Base-by-base conservation (phyloP, 108 stramenopile species). In the Skeletonema menzelii region DNA sequence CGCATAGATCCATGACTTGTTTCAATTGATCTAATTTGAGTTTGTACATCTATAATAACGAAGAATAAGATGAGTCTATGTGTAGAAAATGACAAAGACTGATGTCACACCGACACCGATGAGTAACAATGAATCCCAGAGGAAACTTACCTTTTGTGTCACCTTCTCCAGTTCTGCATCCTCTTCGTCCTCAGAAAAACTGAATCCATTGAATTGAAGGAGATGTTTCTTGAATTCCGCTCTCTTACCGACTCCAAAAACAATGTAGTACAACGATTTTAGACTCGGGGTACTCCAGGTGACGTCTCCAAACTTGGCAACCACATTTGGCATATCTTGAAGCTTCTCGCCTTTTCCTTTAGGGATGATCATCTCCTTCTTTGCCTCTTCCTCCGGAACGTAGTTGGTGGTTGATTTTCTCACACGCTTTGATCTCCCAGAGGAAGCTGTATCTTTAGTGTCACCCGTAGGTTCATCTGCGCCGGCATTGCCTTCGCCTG, bases 181-280 rank as follows among this genome's bases (percentile, higher is more conserved):
- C 30, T 80, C 79, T 22, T 56, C 40, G 15, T 72, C 79, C 63
- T 69, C 72, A 0, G 72, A 61, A 49, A 69, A 80, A 26, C 65
- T 67, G 10, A 80, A 27, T 20, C 79, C 79, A 63, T 59, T 80
- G 68, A 80, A 80, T 60, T 73, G 35, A 32, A 80, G 72, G 24
- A 80, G 79, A 38, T 73, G 61, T 4, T 66, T 27, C 59, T 80
- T 80, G 61, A 73, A 73, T 1, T 80, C 72, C 46, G 69, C 73
- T 62, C 73, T 80, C 63, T 74, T 61, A 3, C 79, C 79, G 32
- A 55, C 35, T n/a, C 79, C 72, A 19, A 80, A 69, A 14, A 73
- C 56, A 17, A 80, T 49, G 8, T 19, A 53, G 72, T 80, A 49
- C 30, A 80, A 62, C 38, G 58, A 64, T 24, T 73, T 56, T 8